Base-by-base conservation (phyloP, 176 grass and related monocot species). In the Hsuehochloa calcarea region DNA sequence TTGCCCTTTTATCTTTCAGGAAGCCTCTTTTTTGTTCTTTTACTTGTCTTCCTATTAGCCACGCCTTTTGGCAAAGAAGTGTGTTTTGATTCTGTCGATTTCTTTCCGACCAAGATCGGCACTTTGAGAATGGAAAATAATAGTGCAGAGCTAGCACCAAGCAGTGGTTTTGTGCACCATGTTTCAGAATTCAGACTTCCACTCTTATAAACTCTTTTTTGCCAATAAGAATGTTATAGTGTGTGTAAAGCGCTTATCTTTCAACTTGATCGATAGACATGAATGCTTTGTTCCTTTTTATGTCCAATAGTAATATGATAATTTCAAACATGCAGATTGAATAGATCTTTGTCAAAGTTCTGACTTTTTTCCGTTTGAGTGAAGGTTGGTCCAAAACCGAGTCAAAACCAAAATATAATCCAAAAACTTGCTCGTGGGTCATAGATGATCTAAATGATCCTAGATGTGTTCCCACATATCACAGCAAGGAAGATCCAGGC, bases 1-100 rank as follows among this genome's bases (percentile, higher is more conserved):
- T 31, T 65, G 6, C 15, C 15, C 76, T 80, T 79, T 62, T 80
- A 41, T 73, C 85, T 80, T 80, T 80, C 72, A 74, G 11, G 44
- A 14, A 85, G 44, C 34, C 12, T 20, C 38, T 12, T 62, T 51
- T 54, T 63, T 64, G 4, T 70, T 59, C 16, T 69, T 72, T 62
- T 43, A 13, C 23, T 44, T 52, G 2, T 34, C n/a, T 65, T 78
- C 74, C 56, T 78, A 13, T 35, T 78, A 70, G 26, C 65, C 37
- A 5, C 23, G 19, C 60, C 40, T 50, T 80, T 68, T 19, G 37
- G 52, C 62, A 37, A 77, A 59, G 27, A 39, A 39, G 17, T 11
- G 6, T 58, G 1, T 11, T 73, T 67, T 56, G 56, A 66, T 56
- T 34, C 72, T 79, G 27, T 13, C 19, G 31, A 74, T 87, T 75